Base-by-base conservation (phyloP, 2,329 filamentous ascomycete species). In the Xylariaceae sp. region DNA sequence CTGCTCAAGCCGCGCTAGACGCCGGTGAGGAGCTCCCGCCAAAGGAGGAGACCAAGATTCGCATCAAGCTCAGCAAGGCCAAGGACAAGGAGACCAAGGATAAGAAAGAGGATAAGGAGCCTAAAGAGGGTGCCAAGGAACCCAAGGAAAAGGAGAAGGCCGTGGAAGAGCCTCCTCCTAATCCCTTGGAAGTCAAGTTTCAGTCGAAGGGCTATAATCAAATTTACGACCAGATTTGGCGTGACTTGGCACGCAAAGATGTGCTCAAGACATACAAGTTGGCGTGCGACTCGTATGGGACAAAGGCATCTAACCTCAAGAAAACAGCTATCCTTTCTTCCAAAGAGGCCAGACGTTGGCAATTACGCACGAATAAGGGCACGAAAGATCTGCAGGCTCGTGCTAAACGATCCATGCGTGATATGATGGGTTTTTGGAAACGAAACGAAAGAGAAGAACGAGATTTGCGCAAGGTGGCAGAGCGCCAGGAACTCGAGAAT, bases 341-440 rank as follows among this genome's bases (percentile, higher is more conserved):
- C 62, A 99, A 99, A 73, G 94, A 99, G 76, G 93, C 94, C 56
- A 92, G 95, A 71, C 84, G 95, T 70, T 99, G 94, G 94, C 95
- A 99, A 74, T 84, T 95, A 62, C 89, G 92, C 48, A 99, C 94
- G 56, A 99, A 99, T 80, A 97, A 99, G 82, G 95, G 92, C 71
- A 94, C 90, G 73, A 99, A 99, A 75, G 94, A 99, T 74, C 89
- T 96, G 3, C 94, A 97, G 73, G 94, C 94, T 48, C 87, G 94
- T 52, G 94, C 94, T 60, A 99, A 99, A 81, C 89, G 94, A 66
- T 93, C 93, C 61, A 99, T 99, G 94, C 87, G 94, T 72, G 94
- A 99, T 76, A 99, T 99, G 94, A 94, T 97, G 84, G 87, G 90
- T 59, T 99, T 97, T 82, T 99, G 94, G 94, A 97, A 97, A 77